Base-by-base conservation (phyloP, 139 green algal species). In the Parachlorella kessleri region DNA sequence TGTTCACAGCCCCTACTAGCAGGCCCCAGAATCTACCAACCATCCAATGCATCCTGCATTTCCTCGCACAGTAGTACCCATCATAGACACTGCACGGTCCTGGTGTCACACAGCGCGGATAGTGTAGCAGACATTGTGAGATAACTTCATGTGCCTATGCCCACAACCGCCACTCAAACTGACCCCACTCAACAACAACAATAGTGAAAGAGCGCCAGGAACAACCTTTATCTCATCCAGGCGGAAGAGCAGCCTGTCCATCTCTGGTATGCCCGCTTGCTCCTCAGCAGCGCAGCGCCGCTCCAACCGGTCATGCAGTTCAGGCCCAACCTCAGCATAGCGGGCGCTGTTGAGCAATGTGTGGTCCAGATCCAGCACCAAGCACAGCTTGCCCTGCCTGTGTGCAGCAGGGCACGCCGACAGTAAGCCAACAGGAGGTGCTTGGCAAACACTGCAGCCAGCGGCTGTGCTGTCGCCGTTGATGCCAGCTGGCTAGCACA, bases 351-450 rank as follows among this genome's bases (percentile, higher is more conserved):
- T 96, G 41, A 99, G 88, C 81, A 99, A 87, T 21, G 95, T 99
- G 91, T 98, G 95, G 75, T 99, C 95, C 72, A 99, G 84, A 80
- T 99, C 95, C 55, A 99, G 87, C n/a, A 98, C 90, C 6, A 99
- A 87, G 75, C 68, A 74, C 70, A 86, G 66, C 66, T 84, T 84
- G n/a, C 78, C 78, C 18, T 38, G 48, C 66, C 78, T 84, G 78
- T n/a, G 38, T 35, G 26, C 26, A 5, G 71, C 30, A 30, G 28
- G 10, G 35, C 32, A 66, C 6, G 35, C 39, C 6, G n/a, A 54
- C 2, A 1, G 4, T 30, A n/a, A 41, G 54, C 1, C 14, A 30
- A 30, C 26, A 55, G 33, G 32, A 63, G 23, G 35, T 21, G 26
- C 24, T 36, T 33, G 23, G 36, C 42, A 28, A 26, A 28, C 21